Base-by-base conservation (phyloP, 164 flowering plant species). In the Buxus sempervirens region DNA sequence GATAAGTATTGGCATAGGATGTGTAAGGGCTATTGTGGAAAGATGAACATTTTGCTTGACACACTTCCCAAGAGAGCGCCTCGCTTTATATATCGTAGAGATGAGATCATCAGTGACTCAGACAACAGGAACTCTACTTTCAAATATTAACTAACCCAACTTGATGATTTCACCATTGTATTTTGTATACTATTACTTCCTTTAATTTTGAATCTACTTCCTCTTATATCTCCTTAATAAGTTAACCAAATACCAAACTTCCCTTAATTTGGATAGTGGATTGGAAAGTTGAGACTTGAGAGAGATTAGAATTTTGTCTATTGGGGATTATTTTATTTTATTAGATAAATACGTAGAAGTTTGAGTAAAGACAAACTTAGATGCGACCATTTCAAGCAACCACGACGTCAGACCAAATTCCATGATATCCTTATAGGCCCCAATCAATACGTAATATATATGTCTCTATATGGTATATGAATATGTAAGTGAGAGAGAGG, bases 381-480 rank as follows among this genome's bases (percentile, higher is more conserved):
- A 68, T 60, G 78, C 79, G 72, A 67, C 55, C 63, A 54, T 62
- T 69, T 54, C 70, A 81, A 81, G 83, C 79, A 78, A 80, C 63
- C 72, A 58, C 41, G 81, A 81, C 72, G 63, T 48, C 22, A 77
- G 74, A 77, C 77, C 75, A 60, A 75, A 77, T 76, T 76, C 71
- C 45, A 48, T 71, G 73, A 64, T 72, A 64, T 73, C 66, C 54
- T 62, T 66, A 60, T 21, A 10, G 20, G 42, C 26, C 32, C 14
- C 32, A 58, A 25, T 10, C 10, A 1, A 0, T 19, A 25, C 13
- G 14, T 7, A 24, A 1, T 58, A 58, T 58, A 58, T 58, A 26
- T 19, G 26, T 32, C 38, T 32, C 38, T 32, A 32, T 32, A 32
- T 13, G 12, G 24, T 57, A 57, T 57, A 12, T 57, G 24, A 9